phyloP scores from a whole-genome alignment of 2,329 filamentous ascomycete genomes.

The Ilyonectria sp. region DNA sequence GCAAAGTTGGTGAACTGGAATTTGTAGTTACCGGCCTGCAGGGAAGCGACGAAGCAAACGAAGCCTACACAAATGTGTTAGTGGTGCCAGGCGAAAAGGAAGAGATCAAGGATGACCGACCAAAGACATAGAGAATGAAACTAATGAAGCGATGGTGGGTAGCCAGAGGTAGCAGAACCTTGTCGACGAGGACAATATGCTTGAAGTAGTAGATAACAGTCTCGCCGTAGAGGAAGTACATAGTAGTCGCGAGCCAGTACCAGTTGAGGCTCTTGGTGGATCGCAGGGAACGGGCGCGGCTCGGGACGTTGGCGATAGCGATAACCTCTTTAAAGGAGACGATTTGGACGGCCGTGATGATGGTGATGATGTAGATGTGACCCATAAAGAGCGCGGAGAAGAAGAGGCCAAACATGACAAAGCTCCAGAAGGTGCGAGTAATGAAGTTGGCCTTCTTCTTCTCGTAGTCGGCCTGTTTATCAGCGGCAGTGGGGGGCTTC shows the following conservation, averaged over 20 bases:
- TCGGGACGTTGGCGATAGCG: slow-evolving; percentile 95
- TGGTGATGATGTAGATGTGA: slow-evolving; percentile 95
- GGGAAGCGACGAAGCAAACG: slow-evolving; percentile 95
- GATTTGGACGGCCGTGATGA: slow-evolving; percentile 95
- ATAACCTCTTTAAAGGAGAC: slow-evolving; percentile 99
- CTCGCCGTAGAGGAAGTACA: slow-evolving; percentile 99
- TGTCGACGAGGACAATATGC: slow-evolving; percentile 96
- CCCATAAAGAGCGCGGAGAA: slow-evolving; percentile 94
- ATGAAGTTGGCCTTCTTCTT: slow-evolving; percentile 99
- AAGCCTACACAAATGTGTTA: slow-evolving; percentile 75
- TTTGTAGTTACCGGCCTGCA: slow-evolving; percentile 96
- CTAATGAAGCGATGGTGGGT: slow-evolving; percentile 99
- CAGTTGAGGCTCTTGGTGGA: slow-evolving; percentile 98
- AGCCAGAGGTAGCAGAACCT: slow-evolving; percentile 90
- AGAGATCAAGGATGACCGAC: slow-evolving; percentile 60
- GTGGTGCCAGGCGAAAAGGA: slow-evolving; percentile 3
- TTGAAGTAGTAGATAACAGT: slow-evolving; percentile 99
- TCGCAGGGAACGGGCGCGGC: slow-evolving; percentile 88
- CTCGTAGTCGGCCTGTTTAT: slow-evolving; percentile 80
- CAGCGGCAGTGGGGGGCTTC: slow-evolving; percentile 60
- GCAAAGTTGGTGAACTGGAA: slow-evolving; percentile 99
- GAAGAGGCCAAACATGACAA: slow-evolving; percentile 96
- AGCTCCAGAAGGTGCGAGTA: slow-evolving; percentile 96
- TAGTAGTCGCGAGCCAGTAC: slow-evolving; percentile 98
- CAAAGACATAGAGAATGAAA: slow-evolving; percentile 97